Conservation (phyloP, 2,329 filamentous ascomycete species). For the Scolecobasidium constrictum region DNA sequence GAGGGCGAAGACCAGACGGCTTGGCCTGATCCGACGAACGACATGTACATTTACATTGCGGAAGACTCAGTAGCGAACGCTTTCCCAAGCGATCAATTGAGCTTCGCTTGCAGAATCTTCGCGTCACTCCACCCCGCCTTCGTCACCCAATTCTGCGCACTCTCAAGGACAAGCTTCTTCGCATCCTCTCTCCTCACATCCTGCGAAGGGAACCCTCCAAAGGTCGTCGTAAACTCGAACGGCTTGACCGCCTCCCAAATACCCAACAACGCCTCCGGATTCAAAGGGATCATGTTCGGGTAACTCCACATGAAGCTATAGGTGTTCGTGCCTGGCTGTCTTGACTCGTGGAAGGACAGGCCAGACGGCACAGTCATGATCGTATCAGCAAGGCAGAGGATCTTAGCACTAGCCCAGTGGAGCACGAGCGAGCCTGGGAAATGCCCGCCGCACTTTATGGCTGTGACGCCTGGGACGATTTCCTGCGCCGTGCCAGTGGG, state of each 20-base stretch:
- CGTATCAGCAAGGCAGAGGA: conserved; percentile 67
- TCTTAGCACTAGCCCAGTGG: conserved; percentile 46
- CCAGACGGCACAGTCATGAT: conserved; percentile 56
- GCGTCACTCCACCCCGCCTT: conserved; percentile 30
- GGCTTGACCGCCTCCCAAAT: conserved; percentile 61
- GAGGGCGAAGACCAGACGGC: no score
- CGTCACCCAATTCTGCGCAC: conserved; percentile 62
- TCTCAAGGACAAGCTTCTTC: conserved; percentile 58
- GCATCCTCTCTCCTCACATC: conserved; percentile 48
- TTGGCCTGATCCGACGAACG: no score
- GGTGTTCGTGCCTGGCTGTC: conserved; percentile 30
- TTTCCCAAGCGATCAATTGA: no score
- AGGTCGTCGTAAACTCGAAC: conserved; percentile 53
- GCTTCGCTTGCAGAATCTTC: no score
- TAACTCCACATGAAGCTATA: conserved; percentile 68
- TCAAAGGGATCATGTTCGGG: conserved; percentile 59
- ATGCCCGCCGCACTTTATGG: conserved; percentile 66
- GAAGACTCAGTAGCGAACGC: no score
- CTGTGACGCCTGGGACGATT: conserved; percentile 39
- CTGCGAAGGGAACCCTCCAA: conserved; percentile 54
- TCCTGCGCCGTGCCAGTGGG: conserved; percentile 18
- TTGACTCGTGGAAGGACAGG: conserved; percentile 14
- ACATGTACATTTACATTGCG: no score
- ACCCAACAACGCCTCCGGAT: conserved; percentile 47
- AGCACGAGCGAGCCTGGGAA: conserved; percentile 65